A percentile compares a stretch with the other conserved stretches of the same genome.
These are phyloP conservation scores for Pyrus hybrid DNA, from an alignment of 331 rosid genomes.

Conservation along the genomic window DNA sequence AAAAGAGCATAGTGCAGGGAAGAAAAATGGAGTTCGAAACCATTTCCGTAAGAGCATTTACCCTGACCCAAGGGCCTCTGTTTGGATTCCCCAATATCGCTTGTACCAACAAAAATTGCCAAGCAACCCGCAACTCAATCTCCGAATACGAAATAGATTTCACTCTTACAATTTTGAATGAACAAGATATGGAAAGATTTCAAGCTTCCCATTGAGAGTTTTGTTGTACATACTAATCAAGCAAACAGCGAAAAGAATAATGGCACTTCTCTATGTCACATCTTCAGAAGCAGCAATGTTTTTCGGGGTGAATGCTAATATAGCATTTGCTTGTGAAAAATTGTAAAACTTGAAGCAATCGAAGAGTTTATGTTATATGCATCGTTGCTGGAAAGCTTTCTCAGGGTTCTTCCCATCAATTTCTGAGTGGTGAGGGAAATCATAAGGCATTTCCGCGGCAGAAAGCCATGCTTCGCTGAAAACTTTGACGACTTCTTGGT, in stretches of 20 bases:
- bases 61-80: no score
- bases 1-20: no score
- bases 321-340: not conserved
- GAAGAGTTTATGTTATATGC: conserved; percentile 21
- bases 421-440: conserved; percentile 78
- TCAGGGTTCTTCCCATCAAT: conserved; percentile 55
- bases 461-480: conserved; percentile 52
- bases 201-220: not conserved
- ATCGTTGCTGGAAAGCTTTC: conserved; percentile 53
- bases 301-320: not conserved
- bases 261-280: not conserved
- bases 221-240: not conserved
- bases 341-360: not conserved
- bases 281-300: not conserved
- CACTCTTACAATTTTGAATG: not conserved
- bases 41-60: no score
- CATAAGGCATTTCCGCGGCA: conserved; percentile 57
- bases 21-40: no score
- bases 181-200: not conserved
- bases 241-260: not conserved
- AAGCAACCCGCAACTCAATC: not conserved
- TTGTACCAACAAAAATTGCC: no score
- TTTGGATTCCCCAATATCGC: no score
- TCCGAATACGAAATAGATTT: not conserved
- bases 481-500: conserved; percentile 57